These are phyloP conservation scores for Solanum corneliomulleri DNA, from an alignment of 257 asterid genomes.

Conservation along the genomic window DNA sequence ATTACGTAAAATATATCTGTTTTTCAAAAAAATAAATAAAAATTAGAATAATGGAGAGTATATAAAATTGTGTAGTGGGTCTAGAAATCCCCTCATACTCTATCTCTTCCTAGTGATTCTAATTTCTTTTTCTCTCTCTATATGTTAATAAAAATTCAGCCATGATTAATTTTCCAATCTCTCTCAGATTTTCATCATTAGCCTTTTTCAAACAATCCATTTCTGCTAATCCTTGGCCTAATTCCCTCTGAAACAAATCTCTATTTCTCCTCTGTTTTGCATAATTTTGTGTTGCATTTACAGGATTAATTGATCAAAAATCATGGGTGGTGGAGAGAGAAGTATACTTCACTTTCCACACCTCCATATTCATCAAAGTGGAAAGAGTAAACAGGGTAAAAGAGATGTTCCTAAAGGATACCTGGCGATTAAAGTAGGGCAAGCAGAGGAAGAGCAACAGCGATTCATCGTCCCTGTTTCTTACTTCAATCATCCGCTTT, in stretches of 20 bases:
- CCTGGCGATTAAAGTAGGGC: slow-evolving; percentile 20
- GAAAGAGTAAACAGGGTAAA: neutral
- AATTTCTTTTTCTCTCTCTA: no score
- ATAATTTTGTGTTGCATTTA: neutral
- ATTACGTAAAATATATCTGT: neutral
- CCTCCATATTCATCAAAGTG: neutral
- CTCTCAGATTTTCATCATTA: neutral
- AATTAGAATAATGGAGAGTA: neutral
- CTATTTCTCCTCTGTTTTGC: neutral
- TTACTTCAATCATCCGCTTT: slow-evolving; percentile 29
- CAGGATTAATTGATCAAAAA: neutral
- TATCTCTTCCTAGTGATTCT: neutral
- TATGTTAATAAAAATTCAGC: neutral
- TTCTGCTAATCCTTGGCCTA: neutral
- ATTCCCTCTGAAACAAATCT: neutral
- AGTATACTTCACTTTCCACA: neutral
- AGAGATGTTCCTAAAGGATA: slow-evolving; percentile 20
- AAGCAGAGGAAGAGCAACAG: slow-evolving; percentile 6
- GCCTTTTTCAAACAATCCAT: neutral
- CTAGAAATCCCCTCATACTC: neutral
- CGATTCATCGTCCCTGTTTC: slow-evolving; percentile 25
- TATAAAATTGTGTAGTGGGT: neutral
- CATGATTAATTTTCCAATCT: neutral
- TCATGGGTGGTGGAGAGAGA: neutral
- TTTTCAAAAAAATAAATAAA: neutral